Conservation (phyloP, 371 early-diverging fungal genomes). For the Parasitella parasitica region DNA sequence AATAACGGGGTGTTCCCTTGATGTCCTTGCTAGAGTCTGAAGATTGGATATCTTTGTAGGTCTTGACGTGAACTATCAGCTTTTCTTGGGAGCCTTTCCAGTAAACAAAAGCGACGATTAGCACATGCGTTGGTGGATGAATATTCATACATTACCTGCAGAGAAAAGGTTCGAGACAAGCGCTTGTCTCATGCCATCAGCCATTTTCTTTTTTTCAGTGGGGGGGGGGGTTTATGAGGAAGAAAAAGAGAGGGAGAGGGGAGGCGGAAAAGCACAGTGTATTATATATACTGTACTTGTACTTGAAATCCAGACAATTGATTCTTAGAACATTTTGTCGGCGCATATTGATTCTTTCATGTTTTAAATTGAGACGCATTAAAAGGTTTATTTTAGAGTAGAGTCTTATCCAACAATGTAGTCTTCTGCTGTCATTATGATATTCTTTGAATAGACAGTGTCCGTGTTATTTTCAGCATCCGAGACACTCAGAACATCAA, state of each 20-base stretch:
- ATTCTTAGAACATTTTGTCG: too few relatives aligned
- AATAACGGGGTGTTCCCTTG: constrained; percentile 50
- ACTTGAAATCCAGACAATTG: too few relatives aligned
- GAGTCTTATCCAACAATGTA: constrained; percentile 69
- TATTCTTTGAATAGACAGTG: constrained; percentile 65
- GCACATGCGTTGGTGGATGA: background rate
- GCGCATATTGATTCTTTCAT: too few relatives aligned
- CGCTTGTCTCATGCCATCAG: constrained; percentile 43
- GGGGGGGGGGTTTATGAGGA: background rate
- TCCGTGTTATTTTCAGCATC: constrained; percentile 57
- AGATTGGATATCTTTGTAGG: constrained; percentile 51
- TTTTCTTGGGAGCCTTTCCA: constrained; percentile 38
- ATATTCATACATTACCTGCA: constrained; percentile 15
- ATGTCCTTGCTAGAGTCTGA: constrained; percentile 31
- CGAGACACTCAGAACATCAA: constrained; percentile 65
- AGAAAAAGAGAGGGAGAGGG: background rate
- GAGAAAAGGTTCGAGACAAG: constrained; percentile 43
- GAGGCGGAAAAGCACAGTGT: too few relatives aligned
- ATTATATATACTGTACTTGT: too few relatives aligned
- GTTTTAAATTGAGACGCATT: background rate
- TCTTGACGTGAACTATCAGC: constrained; percentile 46
- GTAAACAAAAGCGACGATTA: background rate
- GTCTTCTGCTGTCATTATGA: constrained; percentile 66
- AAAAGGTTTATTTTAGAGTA: background rate
- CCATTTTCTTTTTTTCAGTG: constrained; percentile 11